A percentile compares a stretch with the other conserved stretches of the same genome.
Evolutionary conservation across 1,284 basidiomycete species (phyloP).

Genomic region (Trichosporon sp.): DNA sequence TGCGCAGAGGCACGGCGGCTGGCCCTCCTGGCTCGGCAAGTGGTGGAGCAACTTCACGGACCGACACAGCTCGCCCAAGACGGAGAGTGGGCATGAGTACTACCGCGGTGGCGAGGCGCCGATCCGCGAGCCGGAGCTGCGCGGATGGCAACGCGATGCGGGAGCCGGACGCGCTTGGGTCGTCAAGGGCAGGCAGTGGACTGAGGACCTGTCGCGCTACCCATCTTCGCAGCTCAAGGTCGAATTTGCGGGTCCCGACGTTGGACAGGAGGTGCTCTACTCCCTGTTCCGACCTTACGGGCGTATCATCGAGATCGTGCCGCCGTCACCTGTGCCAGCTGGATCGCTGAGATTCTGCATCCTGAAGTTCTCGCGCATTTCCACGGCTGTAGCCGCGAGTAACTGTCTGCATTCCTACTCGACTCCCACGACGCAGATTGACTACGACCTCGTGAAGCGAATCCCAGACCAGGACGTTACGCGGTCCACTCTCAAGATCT

Average conservation of each 20-base stretch:
- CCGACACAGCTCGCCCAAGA: constrained; percentile 10
- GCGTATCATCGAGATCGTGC: constrained; percentile 68
- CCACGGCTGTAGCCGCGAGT: constrained; percentile 76
- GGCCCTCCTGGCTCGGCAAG: constrained; percentile 53
- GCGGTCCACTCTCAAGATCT: constrained; percentile 66
- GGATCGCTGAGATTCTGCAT: constrained; percentile 70
- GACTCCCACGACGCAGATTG: constrained; percentile 54
- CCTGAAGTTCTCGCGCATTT: constrained; percentile 66
- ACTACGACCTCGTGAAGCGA: constrained; percentile 43
- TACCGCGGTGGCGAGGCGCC: constrained; percentile 26
- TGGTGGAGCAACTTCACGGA: constrained; percentile 43
- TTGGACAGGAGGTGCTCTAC: constrained; percentile 68
- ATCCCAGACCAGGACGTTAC: constrained; percentile 34
- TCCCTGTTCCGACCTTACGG: constrained; percentile 70
- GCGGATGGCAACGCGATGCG: constrained; percentile 36
- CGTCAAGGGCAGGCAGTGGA: constrained; percentile 80
- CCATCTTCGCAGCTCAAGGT: constrained; percentile 72
- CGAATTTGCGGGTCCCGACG: constrained; percentile 82
- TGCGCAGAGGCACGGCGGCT: constrained; percentile 50
- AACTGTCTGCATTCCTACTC: constrained; percentile 80
- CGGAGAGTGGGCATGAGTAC: constrained; percentile 27
- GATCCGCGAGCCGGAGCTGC: constrained; percentile 22
- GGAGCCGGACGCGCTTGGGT: constrained; percentile 70
- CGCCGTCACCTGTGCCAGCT: constrained; percentile 66
- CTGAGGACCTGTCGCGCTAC: constrained; percentile 84